These are phyloP conservation scores for Candida parachauliodes DNA, from an alignment of 805 yeast genomes.

Conservation along the genomic window DNA sequence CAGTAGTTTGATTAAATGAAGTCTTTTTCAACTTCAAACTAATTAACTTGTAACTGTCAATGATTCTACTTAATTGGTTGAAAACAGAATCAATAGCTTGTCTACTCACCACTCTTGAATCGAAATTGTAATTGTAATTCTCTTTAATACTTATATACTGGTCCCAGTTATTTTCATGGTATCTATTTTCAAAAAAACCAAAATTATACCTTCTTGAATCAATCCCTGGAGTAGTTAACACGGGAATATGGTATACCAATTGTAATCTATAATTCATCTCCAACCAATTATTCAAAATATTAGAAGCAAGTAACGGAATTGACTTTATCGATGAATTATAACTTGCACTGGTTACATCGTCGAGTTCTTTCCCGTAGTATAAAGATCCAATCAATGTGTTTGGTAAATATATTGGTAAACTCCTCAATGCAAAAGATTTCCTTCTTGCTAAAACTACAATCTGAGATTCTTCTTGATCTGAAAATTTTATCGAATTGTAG, in stretches of 20 bases:
- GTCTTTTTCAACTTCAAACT: slow-evolving; percentile 4
- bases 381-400: slow-evolving; percentile 24
- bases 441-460: slow-evolving; percentile 18
- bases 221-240: slow-evolving; percentile 26
- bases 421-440: slow-evolving; percentile 18
- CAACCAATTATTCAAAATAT: slow-evolving; percentile 24
- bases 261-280: slow-evolving; percentile 18
- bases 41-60: slow-evolving; percentile 2
- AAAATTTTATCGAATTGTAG: slow-evolving; percentile 2
- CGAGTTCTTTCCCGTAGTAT: slow-evolving; percentile 7
- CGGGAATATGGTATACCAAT: slow-evolving; percentile 23
- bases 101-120: slow-evolving; percentile 13
- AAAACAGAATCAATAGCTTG: slow-evolving; percentile 8
- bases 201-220: slow-evolving; percentile 17
- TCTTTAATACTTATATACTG: slow-evolving; percentile 17
- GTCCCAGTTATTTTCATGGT: slow-evolving; percentile 15
- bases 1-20: background rate
- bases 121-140: slow-evolving; percentile 16
- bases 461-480: background rate
- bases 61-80: slow-evolving; percentile 5
- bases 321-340: slow-evolving; percentile 6
- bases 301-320: slow-evolving; percentile 26
- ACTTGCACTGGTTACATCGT: background rate
- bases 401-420: slow-evolving; percentile 24
- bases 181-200: slow-evolving; percentile 8